A percentile compares a stretch with the other conserved stretches of the same genome.
Conservation (phyloP, 169 alveolate species). For the Perkinsus marinus region DNA sequence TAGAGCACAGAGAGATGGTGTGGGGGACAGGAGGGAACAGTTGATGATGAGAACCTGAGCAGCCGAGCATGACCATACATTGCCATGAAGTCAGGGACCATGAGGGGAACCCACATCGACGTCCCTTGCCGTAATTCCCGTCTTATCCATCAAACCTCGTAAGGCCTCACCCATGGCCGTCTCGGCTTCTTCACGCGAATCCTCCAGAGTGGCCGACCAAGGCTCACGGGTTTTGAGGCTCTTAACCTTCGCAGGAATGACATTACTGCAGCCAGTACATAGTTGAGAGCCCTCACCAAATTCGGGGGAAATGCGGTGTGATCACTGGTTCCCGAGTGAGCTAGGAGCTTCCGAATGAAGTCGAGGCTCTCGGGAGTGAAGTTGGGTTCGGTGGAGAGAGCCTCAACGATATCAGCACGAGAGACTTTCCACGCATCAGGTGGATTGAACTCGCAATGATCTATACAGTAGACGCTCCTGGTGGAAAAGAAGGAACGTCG, state of each 20-base stretch:
- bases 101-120: not conserved
- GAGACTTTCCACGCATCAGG: not conserved
- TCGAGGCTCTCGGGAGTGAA: not conserved
- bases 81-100: not conserved
- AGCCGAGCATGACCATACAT: not conserved
- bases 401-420: not conserved
- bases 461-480: not conserved
- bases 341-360: not conserved
- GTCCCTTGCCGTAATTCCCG: not conserved
- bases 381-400: not conserved
- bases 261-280: not conserved
- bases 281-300: not conserved
- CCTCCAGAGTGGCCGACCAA: not conserved
- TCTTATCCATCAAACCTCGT: not conserved
- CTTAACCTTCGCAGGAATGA: not conserved
- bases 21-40: not conserved
- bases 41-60: not conserved
- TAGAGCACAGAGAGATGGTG: slow-evolving; percentile 5
- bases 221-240: not conserved
- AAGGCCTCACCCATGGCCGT: not conserved
- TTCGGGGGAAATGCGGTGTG: not conserved
- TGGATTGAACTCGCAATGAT: not conserved
- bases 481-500: not conserved
- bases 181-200: not conserved
- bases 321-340: not conserved